Evolutionary conservation across 1,284 basidiomycete species (phyloP).

Genomic region (Exobasidium rhododendri): DNA sequence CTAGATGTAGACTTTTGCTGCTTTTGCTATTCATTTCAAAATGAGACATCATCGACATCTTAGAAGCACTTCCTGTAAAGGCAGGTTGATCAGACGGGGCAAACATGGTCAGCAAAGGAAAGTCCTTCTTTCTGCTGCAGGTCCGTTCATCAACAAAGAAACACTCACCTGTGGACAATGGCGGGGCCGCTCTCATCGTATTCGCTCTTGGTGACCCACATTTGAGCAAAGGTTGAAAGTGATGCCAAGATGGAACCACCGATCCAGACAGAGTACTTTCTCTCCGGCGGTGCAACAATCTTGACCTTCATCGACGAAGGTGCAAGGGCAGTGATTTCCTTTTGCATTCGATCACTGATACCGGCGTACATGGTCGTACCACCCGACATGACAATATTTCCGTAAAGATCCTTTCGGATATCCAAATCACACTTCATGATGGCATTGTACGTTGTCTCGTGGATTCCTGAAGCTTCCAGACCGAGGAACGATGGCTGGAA

Average conservation of each 20-base stretch:
- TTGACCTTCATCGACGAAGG: slow-evolving; percentile 80
- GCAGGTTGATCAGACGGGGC: too few species aligned
- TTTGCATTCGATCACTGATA: slow-evolving; percentile 95
- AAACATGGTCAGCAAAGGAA: slow-evolving; percentile 23
- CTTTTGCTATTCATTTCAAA: too few species aligned
- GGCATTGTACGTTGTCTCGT: slow-evolving; percentile 91
- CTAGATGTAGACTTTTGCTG: too few species aligned
- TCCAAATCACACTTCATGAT: slow-evolving; percentile 69
- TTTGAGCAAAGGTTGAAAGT: slow-evolving; percentile 87
- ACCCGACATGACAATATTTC: slow-evolving; percentile 89
- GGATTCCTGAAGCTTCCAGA: slow-evolving; percentile 88
- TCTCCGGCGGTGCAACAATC: slow-evolving; percentile 54
- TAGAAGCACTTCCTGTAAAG: slow-evolving; percentile 50
- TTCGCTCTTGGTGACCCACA: slow-evolving; percentile 83
- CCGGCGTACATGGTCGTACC: slow-evolving; percentile 98
- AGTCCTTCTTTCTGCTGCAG: background rate
- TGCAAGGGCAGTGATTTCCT: slow-evolving; percentile 84
- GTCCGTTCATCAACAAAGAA: background rate
- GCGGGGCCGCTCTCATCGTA: slow-evolving; percentile 54
- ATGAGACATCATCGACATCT: slow-evolving; percentile 11
- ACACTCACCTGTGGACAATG: slow-evolving; percentile 35
- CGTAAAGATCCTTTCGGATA: slow-evolving; percentile 76
- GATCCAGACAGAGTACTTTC: slow-evolving; percentile 81
- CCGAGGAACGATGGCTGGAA: slow-evolving; percentile 95
- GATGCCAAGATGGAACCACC: slow-evolving; percentile 96